Evolutionary conservation across 352 stramenopile genomes (phyloP).

Genomic region (Phytophthora idaei): DNA sequence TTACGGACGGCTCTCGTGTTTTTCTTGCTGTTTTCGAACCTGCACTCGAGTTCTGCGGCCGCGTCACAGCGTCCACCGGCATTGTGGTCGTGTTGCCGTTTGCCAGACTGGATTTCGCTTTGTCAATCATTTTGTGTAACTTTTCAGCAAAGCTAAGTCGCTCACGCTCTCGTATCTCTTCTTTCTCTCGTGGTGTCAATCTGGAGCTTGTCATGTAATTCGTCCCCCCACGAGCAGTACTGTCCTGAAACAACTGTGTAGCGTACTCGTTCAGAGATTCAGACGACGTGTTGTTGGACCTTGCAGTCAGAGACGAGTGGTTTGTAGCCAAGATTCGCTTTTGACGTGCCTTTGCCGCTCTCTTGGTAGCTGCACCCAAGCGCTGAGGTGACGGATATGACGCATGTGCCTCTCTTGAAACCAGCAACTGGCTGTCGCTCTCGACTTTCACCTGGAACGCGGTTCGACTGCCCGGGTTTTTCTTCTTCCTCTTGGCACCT

Average conservation of each 20-base stretch:
- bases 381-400: conserved; percentile 39
- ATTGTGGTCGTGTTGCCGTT: conserved; percentile 31
- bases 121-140: conserved; percentile 89
- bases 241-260: conserved; percentile 67
- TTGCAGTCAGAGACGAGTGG: conserved; percentile 8
- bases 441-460: conserved; percentile 52
- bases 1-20: conserved; percentile 7
- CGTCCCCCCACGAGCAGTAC: conserved; percentile 15
- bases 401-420: conserved; percentile 41
- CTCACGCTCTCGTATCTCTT: conserved; percentile 57
- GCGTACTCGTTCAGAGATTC: conserved; percentile 79
- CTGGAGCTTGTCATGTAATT: conserved; percentile 10
- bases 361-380: conserved; percentile 30
- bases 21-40: conserved; percentile 14
- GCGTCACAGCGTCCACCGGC: conserved; percentile 2
- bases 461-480: conserved; percentile 15
- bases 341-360: conserved; percentile 30
- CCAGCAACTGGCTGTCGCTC: conserved; percentile 44
- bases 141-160: conserved; percentile 85
- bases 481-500: conserved; percentile 48
- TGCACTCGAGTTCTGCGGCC: conserved; percentile 13
- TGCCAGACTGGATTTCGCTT: conserved; percentile 70
- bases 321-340: conserved; percentile 24
- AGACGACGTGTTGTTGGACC: conserved; percentile 26
- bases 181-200: conserved; percentile 37